Base-by-base conservation (phyloP, 78 protist species). In the Dictyostelium capitatum region DNA sequence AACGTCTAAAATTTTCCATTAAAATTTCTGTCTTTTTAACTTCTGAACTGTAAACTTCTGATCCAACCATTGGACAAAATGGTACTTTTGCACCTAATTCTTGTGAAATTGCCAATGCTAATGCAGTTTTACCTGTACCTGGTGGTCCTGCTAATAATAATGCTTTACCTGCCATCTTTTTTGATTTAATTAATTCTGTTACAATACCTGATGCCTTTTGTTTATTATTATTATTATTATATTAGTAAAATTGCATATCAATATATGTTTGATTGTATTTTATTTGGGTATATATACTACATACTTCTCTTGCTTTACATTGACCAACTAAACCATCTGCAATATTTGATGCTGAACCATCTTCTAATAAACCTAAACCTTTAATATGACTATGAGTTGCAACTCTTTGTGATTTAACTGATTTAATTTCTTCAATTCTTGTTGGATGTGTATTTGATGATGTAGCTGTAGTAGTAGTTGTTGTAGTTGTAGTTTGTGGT, bases 91-190 rank as follows among this genome's bases (percentile, higher is more conserved):
- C 91, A 0, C 99, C 99, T 0, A 99, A 97, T 72, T 99, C 99
- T 28, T 97, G 97, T 25, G 99, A 82, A 11, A 99, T 94, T 25
- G 98, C 99, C 6, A 98, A 95, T 15, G 99, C 99, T 1, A 99
- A 89, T 12, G 99, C 99, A 0, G 99, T 98, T 95, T 98, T 96
- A 10, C 98, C 99, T 1, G 99, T 99, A 14, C 99, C 99, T 1
- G 99, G 99, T 11, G 99, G 97, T 7, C 99, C 99, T 0, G 99
- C 99, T 32, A 99, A 79, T 28, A 99, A 75, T 51, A 99, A 83
- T 1, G 99, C 99, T 6, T 99, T 95, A 0, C 99, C 99, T 4
- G 99, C 99, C 99, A 99, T 98, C 89, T 99, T 98, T 95, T 99
- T 99, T 1, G 96, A 54, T 25, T 85, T 72, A 90, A 99, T 99